Percentiles rank a stretch among this genome's conserved stretches.
phyloP scores from a whole-genome alignment of 2,329 filamentous ascomycete species.

The Alternaria triticina region DNA sequence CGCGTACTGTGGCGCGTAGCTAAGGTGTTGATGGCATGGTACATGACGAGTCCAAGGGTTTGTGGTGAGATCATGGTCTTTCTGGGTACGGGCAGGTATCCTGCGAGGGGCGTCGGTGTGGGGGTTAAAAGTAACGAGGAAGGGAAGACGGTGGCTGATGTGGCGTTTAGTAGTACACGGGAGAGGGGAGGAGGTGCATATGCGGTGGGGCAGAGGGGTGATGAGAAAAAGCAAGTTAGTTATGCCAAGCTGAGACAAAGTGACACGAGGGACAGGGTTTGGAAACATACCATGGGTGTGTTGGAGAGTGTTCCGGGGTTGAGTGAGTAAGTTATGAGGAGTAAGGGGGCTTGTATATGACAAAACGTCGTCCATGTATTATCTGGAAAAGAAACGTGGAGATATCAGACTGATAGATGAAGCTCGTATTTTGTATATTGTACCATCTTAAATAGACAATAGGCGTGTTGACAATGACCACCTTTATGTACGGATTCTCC shows the following conservation, averaged over 20 bases:
- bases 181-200: conserved; percentile 38
- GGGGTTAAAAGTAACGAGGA: neutral
- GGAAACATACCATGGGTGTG: conserved; percentile 36
- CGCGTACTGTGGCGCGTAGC: conserved; percentile 31
- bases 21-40: conserved; percentile 30
- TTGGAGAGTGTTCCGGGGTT: neutral
- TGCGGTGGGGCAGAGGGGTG: conserved; percentile 28
- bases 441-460: neutral
- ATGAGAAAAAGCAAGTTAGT: conserved; percentile 24
- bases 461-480: neutral
- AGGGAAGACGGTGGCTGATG: neutral
- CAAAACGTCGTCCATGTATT: neutral
- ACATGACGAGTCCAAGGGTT: conserved; percentile 29
- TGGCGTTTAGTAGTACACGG: conserved; percentile 26
- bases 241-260: conserved; percentile 26
- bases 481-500: neutral
- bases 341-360: neutral
- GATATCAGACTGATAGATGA: neutral
- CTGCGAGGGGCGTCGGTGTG: conserved; percentile 24
- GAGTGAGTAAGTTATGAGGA: neutral
- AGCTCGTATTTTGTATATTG: neutral
- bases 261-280: conserved; percentile 39
- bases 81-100: conserved; percentile 31
- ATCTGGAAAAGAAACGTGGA: neutral
- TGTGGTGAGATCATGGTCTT: conserved; percentile 45